Conservation (phyloP, 2,329 filamentous ascomycete species). For the Sclerotinia glacialis region DNA sequence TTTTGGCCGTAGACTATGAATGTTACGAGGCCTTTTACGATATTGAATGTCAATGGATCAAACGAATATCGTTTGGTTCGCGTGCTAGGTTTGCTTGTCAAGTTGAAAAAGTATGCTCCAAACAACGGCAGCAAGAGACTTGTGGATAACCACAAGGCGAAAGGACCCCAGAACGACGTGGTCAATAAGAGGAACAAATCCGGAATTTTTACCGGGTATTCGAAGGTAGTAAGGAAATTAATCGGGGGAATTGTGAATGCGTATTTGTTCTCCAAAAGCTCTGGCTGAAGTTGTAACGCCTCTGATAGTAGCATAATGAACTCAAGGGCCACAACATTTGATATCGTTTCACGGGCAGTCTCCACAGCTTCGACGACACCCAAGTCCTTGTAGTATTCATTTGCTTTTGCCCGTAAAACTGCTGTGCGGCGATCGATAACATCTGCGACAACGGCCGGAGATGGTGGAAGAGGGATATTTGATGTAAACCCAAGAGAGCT, state of each 20-base stretch:
- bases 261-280: constrained; percentile 69
- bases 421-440: constrained; percentile 70
- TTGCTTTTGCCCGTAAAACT: constrained; percentile 63
- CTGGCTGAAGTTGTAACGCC: constrained; percentile 63
- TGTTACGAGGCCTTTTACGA: constrained; percentile 77
- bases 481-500: constrained; percentile 43
- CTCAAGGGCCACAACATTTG: constrained; percentile 70
- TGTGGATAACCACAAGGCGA: constrained; percentile 72
- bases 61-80: constrained; percentile 55
- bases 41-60: constrained; percentile 87
- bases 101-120: constrained; percentile 86
- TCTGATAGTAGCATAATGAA: constrained; percentile 67
- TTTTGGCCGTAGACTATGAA: constrained; percentile 76
- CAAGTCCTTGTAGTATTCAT: constrained; percentile 61
- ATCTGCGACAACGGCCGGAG: constrained; percentile 73
- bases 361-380: constrained; percentile 65
- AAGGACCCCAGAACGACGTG: constrained; percentile 77
- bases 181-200: constrained; percentile 79
- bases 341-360: constrained; percentile 65
- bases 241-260: constrained; percentile 70
- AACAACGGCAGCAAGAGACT: constrained; percentile 67
- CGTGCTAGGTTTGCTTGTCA: constrained; percentile 55
- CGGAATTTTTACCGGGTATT: constrained; percentile 65
- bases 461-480: constrained; percentile 73
- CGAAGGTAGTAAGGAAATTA: constrained; percentile 51